A percentile compares a stretch with the other conserved stretches of the same genome.
Conservation (phyloP, 805 yeast genomes). For the Candida arabinofermentans region DNA sequence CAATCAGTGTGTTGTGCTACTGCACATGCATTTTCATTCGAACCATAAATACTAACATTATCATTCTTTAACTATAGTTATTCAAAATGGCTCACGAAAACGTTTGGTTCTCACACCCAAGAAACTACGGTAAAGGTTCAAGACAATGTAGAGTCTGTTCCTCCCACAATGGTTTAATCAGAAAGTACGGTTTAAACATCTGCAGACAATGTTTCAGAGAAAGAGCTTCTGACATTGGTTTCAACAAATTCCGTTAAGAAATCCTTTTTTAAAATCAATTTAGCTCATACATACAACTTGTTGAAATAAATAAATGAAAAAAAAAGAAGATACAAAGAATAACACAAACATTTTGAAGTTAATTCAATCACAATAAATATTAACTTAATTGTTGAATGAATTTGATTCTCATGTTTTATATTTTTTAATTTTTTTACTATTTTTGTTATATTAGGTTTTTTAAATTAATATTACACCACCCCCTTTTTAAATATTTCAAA, state of each 20-base stretch:
- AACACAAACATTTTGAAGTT: too few relatives aligned
- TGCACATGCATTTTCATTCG: too few relatives aligned
- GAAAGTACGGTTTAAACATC: constrained; percentile 99
- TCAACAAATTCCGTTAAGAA: constrained; percentile 94
- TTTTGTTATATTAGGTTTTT: constrained; percentile 2
- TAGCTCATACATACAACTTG: too few relatives aligned
- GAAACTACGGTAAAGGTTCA: constrained; percentile 99
- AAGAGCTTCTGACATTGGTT: constrained; percentile 98
- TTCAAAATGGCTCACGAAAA: constrained; percentile 98
- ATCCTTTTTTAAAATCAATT: too few relatives aligned
- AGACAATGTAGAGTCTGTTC: constrained; percentile 99
- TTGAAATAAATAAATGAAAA: too few relatives aligned
- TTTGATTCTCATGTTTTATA: background rate
- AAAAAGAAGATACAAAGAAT: too few relatives aligned
- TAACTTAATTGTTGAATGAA: background rate
- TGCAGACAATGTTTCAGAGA: constrained; percentile 99
- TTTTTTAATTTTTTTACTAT: background rate
- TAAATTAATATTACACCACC: constrained; percentile 1
- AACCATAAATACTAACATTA: constrained; percentile 17
- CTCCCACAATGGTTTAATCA: constrained; percentile 98
- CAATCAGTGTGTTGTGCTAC: too few relatives aligned
- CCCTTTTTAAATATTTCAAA: background rate
- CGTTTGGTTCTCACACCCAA: constrained; percentile 99
- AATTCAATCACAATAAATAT: background rate
- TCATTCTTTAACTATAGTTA: constrained; percentile 7